Percentiles rank a stretch among this genome's conserved stretches.
Evolutionary conservation across 192 early-diverging fungal genomes (phyloP).

Genomic region (Mortierella alpina): DNA sequence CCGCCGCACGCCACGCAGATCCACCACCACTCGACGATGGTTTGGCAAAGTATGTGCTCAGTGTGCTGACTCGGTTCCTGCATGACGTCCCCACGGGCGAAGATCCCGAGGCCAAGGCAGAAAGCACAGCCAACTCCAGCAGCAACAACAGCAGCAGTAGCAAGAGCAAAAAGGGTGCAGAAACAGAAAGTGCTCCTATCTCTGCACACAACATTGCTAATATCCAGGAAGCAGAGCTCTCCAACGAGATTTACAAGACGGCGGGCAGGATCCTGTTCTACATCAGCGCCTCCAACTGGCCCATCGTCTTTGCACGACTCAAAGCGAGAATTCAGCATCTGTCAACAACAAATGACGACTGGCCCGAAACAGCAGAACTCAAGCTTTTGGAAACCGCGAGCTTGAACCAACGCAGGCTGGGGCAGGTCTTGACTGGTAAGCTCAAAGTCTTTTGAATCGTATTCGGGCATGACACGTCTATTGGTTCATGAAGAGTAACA

Average conservation of each 20-base stretch:
- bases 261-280: constrained; percentile 88
- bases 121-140: constrained; percentile 15
- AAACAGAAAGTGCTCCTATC: constrained; percentile 29
- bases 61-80: constrained; percentile 71
- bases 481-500: too few species aligned
- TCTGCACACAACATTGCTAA: constrained; percentile 45
- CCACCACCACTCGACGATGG: constrained; percentile 82
- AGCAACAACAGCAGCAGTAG: constrained; percentile 46
- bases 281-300: constrained; percentile 92
- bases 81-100: constrained; percentile 64
- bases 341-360: constrained; percentile 73
- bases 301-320: constrained; percentile 77
- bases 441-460: neutral
- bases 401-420: constrained; percentile 79
- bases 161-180: constrained; percentile 38
- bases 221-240: constrained; percentile 57
- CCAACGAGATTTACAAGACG: constrained; percentile 82
- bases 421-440: constrained; percentile 71
- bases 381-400: constrained; percentile 88
- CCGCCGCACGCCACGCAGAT: constrained; percentile 62
- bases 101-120: constrained; percentile 44
- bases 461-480: too few species aligned
- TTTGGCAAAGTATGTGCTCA: constrained; percentile 74
- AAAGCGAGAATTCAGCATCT: constrained; percentile 73
- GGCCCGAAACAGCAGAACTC: constrained; percentile 82